Percentiles rank a stretch among this genome's conserved stretches.
phyloP scores from a whole-genome alignment of 1,284 basidiomycete species.

The Cutaneotrichosporon sp. region DNA sequence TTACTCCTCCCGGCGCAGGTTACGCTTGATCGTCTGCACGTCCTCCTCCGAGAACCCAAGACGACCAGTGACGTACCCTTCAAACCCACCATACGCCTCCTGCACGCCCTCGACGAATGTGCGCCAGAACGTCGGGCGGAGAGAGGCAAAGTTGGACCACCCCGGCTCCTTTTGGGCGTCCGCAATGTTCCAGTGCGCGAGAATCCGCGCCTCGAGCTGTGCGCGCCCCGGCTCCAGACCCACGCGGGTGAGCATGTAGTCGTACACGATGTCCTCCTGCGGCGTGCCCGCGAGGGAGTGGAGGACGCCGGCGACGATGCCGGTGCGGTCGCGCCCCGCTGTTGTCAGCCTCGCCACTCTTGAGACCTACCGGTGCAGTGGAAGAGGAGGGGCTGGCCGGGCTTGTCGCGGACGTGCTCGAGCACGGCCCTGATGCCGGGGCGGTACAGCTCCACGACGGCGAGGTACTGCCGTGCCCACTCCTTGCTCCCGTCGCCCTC shows the following conservation, averaged over 20 bases:
- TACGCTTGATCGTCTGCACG: slow-evolving; percentile 14
- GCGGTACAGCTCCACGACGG: slow-evolving; percentile 6
- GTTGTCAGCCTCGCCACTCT: not conserved
- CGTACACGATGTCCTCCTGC: slow-evolving; percentile 9
- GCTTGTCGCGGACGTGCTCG: slow-evolving; percentile 19
- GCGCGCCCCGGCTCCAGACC: slow-evolving; percentile 24
- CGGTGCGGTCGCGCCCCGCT: slow-evolving; percentile 26
- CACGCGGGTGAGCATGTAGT: slow-evolving; percentile 24
- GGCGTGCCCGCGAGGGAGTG: slow-evolving; percentile 21
- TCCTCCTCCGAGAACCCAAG: slow-evolving; percentile 17
- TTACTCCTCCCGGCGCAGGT: slow-evolving; percentile 2
- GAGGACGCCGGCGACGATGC: slow-evolving; percentile 19
- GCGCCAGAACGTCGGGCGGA: slow-evolving; percentile 12
- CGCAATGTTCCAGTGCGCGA: not conserved
- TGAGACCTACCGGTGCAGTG: slow-evolving; percentile 21
- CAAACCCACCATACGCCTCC: slow-evolving; percentile 19
- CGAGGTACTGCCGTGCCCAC: slow-evolving; percentile 18
- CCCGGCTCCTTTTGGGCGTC: slow-evolving; percentile 9
- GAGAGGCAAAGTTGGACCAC: slow-evolving; percentile 14
- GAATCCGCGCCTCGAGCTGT: slow-evolving; percentile 10
- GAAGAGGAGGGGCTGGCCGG: slow-evolving; percentile 16
- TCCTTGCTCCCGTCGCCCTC: slow-evolving; percentile 15
- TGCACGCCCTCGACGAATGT: slow-evolving; percentile 6
- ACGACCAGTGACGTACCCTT: slow-evolving; percentile 12
- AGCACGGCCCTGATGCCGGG: slow-evolving; percentile 15